Evolutionary conservation across 805 yeast species (phyloP).

Genomic region (Blastobotrys terrestris): DNA sequence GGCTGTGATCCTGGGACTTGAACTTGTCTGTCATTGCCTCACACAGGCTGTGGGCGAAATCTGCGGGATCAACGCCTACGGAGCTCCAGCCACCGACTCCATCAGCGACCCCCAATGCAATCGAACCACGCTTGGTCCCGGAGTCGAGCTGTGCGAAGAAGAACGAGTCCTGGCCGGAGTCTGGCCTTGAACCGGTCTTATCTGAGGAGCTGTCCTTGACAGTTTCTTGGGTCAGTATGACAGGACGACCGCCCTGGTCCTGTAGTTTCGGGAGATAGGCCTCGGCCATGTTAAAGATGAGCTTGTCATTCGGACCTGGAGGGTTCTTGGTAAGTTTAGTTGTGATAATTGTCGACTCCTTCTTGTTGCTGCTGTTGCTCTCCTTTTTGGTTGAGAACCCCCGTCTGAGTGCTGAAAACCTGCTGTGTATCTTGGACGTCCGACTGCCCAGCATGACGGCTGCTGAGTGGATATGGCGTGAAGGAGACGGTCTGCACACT

Average conservation of each 20-base stretch:
- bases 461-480: not conserved
- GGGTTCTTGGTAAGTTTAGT: not conserved
- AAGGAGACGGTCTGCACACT: not conserved
- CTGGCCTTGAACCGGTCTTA: not conserved
- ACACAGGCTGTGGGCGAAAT: constrained; percentile 77
- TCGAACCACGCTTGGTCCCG: constrained; percentile 10
- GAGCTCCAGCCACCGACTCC: constrained; percentile 99
- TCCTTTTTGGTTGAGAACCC: not conserved
- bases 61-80: constrained; percentile 83
- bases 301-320: constrained; percentile 5
- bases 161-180: constrained; percentile 8
- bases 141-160: not conserved
- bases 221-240: not conserved
- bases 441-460: not conserved
- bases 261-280: constrained; percentile 13
- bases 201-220: not conserved
- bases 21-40: constrained; percentile 42
- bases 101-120: constrained; percentile 48
- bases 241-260: not conserved
- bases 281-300: constrained; percentile 11
- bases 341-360: constrained; percentile 3
- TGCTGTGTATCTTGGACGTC: not conserved
- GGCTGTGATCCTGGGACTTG: constrained; percentile 17
- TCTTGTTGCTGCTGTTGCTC: not conserved
- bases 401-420: not conserved